Base-by-base conservation (phyloP, 495 filamentous ascomycete genomes). In the Venustampulla echinocandica region DNA sequence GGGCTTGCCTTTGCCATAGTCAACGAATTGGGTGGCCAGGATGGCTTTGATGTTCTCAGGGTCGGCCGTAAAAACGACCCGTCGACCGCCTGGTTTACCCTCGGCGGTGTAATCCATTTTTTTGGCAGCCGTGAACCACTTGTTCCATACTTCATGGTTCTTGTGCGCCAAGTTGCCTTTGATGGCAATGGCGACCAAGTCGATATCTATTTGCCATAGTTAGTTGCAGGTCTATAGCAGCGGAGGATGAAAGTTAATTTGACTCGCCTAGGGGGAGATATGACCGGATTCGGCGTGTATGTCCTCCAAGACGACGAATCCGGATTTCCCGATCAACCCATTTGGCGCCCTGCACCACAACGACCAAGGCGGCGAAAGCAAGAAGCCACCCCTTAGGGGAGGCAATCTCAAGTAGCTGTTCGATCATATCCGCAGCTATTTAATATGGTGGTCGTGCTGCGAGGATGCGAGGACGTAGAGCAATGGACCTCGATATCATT, bases 1-100 rank as follows among this genome's bases (percentile, higher is more conserved):
- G 1, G 64, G 51, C 49, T 80, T 67, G 11, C 84, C 83, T 61
- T 86, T 87, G 52, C 84, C 83, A 54, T 79, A 85, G 61, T 86
- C 79, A 17, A 59, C 53, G 48, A 84, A 79, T 30, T 93, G 82
- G 0, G 80, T 82, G 0, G 87, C 85, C 2, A 95, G 70, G 5
- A 95, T 65, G 0, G 88, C 81, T 58, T 95, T 88, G 62, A 97
- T 73, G 61, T 93, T 95, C 56, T 90, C 81, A 0, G 85, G 87
- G 34, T 89, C 82, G 19, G 67, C 71, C 0, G 85, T 89, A 46
- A 87, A 64, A 37, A 87, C 58, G 15, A 77, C 53, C 5, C 81
- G 79, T 20, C 71, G 69, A 32, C 78, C 66, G 3, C 75, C 61
- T 7, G 82, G 33, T 10, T 67, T 64, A 18, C 65, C 51, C 60